Conservation (phyloP, 139 green algal species). For the Chlamydomonas schloesseri region DNA sequence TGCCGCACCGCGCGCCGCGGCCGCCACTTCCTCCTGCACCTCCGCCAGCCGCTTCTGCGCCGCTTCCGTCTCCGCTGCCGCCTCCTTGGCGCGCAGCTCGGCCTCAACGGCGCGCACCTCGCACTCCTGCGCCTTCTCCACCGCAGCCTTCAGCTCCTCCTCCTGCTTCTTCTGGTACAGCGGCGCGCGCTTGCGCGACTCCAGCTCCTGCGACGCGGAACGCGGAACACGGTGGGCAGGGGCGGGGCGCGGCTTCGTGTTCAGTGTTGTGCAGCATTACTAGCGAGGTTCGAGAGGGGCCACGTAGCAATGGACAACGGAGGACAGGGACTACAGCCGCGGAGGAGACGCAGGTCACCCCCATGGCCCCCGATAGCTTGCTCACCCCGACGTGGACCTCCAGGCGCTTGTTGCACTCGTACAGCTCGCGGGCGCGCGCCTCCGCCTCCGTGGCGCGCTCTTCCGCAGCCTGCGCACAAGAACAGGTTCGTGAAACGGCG, state of each 20-base stretch:
- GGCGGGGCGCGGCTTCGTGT: too few relatives aligned
- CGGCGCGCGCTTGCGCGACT: slow-evolving; percentile 86
- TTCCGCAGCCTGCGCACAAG: slow-evolving; percentile 17
- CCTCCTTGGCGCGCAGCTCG: slow-evolving; percentile 71
- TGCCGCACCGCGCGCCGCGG: slow-evolving; percentile 3
- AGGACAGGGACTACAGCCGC: too few relatives aligned
- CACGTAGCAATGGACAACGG: too few relatives aligned
- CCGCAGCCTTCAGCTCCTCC: slow-evolving; percentile 84
- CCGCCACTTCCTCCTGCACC: slow-evolving; percentile 36
- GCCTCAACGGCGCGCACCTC: slow-evolving; percentile 74
- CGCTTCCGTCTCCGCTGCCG: slow-evolving; percentile 45
- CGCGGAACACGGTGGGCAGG: too few relatives aligned
- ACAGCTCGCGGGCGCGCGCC: slow-evolving; percentile 64
- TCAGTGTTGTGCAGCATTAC: too few relatives aligned
- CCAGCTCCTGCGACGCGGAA: slow-evolving; percentile 70
- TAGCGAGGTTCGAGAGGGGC: too few relatives aligned
- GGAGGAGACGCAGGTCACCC: too few relatives aligned
- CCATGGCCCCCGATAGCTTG: too few relatives aligned
- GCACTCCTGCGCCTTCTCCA: slow-evolving; percentile 80
- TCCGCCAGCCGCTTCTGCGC: slow-evolving; percentile 44
- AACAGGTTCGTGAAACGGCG: too few relatives aligned
- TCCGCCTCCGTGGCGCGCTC: slow-evolving; percentile 49
- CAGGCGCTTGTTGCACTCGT: slow-evolving; percentile 76
- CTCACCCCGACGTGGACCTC: slow-evolving; percentile 73
- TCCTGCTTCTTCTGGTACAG: slow-evolving; percentile 92